A percentile compares a stretch with the other conserved stretches of the same genome.
Conservation (phyloP, 768 basidiomycete genomes). For the Trametes coccinea region DNA sequence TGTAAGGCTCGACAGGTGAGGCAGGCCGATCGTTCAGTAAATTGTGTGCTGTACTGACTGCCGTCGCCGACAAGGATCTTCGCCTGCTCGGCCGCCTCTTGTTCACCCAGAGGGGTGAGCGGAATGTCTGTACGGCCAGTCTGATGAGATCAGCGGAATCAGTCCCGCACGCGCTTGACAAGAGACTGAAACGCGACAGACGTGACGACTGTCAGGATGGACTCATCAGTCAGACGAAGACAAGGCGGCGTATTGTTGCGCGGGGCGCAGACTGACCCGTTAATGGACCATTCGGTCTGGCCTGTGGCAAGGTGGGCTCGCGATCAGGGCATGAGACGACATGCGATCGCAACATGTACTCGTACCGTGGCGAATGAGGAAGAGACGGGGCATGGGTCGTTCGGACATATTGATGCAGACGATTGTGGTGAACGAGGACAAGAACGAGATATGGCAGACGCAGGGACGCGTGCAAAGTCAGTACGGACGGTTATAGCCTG, state of each 20-base stretch:
- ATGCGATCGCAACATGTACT: background rate
- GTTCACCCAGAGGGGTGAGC: constrained; percentile 73
- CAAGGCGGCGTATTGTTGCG: constrained; percentile 6
- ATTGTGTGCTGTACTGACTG: constrained; percentile 49
- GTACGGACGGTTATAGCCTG: background rate
- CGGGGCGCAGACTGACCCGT: constrained; percentile 53
- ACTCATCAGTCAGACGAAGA: constrained; percentile 13
- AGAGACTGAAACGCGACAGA: constrained; percentile 33
- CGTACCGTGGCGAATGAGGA: constrained; percentile 53
- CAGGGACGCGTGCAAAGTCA: background rate
- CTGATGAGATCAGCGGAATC: constrained; percentile 40
- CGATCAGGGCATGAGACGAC: constrained; percentile 47
- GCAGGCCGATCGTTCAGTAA: background rate
- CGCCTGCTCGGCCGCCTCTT: constrained; percentile 66
- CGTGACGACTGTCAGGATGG: constrained; percentile 54
- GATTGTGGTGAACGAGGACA: background rate
- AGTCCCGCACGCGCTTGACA: background rate
- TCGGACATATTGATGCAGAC: constrained; percentile 11
- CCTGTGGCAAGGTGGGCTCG: constrained; percentile 42
- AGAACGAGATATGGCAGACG: background rate
- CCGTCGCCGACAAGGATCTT: constrained; percentile 70
- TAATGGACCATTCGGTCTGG: constrained; percentile 93
- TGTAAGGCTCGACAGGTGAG: constrained; percentile 29
- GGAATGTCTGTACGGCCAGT: constrained; percentile 90
- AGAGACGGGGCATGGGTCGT: constrained; percentile 49